Conservation (phyloP, 2,329 filamentous ascomycete species). For the Chrysoporthe cubensis region DNA sequence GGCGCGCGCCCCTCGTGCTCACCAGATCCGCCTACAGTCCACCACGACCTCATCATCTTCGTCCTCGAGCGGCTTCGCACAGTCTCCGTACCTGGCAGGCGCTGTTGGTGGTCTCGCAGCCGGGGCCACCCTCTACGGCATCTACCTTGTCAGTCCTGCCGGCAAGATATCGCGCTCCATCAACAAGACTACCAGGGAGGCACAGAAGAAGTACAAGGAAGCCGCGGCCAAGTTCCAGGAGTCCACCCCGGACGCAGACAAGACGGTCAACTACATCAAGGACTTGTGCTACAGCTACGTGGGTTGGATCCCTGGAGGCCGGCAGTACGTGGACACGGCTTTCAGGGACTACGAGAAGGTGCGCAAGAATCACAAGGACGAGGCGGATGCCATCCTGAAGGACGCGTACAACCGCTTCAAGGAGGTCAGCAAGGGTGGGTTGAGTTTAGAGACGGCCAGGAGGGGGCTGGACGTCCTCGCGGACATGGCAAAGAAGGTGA, state of each 20-base stretch:
- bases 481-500: slow-evolving; percentile 63
- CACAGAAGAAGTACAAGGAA: slow-evolving; percentile 63
- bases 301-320: slow-evolving; percentile 71
- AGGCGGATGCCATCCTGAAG: slow-evolving; percentile 70
- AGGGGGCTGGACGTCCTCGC: slow-evolving; percentile 66
- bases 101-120: slow-evolving; percentile 22
- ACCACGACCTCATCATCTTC: slow-evolving; percentile 25
- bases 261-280: slow-evolving; percentile 68
- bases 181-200: slow-evolving; percentile 49
- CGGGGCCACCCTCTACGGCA: slow-evolving; percentile 23
- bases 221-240: slow-evolving; percentile 64
- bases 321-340: slow-evolving; percentile 67
- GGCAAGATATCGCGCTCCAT: slow-evolving; percentile 38
- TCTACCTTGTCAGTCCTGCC: slow-evolving; percentile 36
- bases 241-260: slow-evolving; percentile 66
- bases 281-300: slow-evolving; percentile 71
- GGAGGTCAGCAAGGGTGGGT: slow-evolving; percentile 59
- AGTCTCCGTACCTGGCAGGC: slow-evolving; percentile 19
- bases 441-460: slow-evolving; percentile 65
- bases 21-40: slow-evolving; percentile 25
- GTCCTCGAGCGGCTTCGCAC: not conserved
- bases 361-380: slow-evolving; percentile 67
- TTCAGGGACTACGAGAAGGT: slow-evolving; percentile 75
- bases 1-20: slow-evolving; percentile 9
- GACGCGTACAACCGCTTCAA: slow-evolving; percentile 72